A percentile compares a stretch with the other conserved stretches of the same genome.
Evolutionary conservation across 495 filamentous ascomycete species (phyloP).

Genomic region (Staphylotrichum longicolle): DNA sequence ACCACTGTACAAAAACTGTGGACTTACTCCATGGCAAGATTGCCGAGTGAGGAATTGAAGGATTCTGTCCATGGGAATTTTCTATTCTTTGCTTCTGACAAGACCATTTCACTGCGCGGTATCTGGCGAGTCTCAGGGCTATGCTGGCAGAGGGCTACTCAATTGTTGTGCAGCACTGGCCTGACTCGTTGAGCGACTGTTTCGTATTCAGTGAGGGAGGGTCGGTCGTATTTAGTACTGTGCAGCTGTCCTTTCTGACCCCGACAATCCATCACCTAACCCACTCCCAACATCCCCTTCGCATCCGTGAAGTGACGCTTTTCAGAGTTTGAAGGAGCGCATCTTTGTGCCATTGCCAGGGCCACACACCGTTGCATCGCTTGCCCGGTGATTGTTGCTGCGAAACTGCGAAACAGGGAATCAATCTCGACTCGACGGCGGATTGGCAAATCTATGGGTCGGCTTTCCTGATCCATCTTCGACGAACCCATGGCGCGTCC

Average conservation of each 20-base stretch:
- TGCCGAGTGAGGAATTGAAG: no score
- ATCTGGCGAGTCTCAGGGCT: no score
- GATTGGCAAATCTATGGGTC: conserved; percentile 26
- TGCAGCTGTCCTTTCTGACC: conserved; percentile 12
- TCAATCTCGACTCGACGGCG: conserved; percentile 2
- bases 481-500: conserved; percentile 48
- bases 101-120: no score
- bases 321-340: neutral
- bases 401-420: conserved; percentile 5
- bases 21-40: no score
- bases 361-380: conserved; percentile 1
- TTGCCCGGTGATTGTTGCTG: conserved; percentile 6
- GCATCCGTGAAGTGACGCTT: conserved; percentile 2
- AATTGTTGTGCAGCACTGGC: neutral
- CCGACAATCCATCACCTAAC: neutral
- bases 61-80: no score
- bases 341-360: conserved; percentile 4
- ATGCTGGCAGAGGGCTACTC: neutral
- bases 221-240: neutral
- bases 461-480: conserved; percentile 20
- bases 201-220: neutral
- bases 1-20: neutral
- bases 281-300: conserved; percentile 4
- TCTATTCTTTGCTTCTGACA: no score
- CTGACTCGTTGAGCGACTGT: conserved; percentile 12